Percentiles rank a stretch among this genome's conserved stretches.
Evolutionary conservation across 345 rosid genomes (phyloP).

Genomic region (Aquilaria yunnanensis): DNA sequence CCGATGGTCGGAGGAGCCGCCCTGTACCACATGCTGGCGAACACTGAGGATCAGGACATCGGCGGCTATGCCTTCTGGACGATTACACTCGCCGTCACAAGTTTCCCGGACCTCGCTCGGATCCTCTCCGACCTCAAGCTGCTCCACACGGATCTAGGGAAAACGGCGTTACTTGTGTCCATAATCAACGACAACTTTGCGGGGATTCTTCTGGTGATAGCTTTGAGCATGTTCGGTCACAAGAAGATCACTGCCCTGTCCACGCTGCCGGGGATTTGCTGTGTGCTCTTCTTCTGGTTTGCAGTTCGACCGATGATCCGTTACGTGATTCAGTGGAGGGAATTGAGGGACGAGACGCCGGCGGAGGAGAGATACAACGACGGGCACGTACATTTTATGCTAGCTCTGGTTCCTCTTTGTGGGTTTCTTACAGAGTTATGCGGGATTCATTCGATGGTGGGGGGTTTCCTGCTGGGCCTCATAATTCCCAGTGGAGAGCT

Average conservation of each 20-base stretch:
- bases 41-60: background rate
- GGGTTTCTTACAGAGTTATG: constrained; percentile 27
- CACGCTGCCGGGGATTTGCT: constrained; percentile 2
- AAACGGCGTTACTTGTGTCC: constrained; percentile 29
- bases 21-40: constrained; percentile 13
- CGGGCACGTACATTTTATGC: constrained; percentile 16
- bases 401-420: constrained; percentile 25
- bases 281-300: constrained; percentile 18
- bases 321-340: constrained; percentile 10
- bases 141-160: constrained; percentile 37
- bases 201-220: constrained; percentile 28
- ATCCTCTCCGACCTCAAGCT: constrained; percentile 39
- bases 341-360: constrained; percentile 5
- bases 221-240: constrained; percentile 10
- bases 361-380: constrained; percentile 14
- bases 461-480: constrained; percentile 48
- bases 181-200: constrained; percentile 25
- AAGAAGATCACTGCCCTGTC: background rate
- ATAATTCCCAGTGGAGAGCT: constrained; percentile 34
- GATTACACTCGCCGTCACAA: constrained; percentile 33
- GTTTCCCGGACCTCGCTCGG: constrained; percentile 36
- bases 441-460: constrained; percentile 33
- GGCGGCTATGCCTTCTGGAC: constrained; percentile 28
- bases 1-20: constrained; percentile 24
- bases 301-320: constrained; percentile 25